These are phyloP conservation scores for Immersiporthe knoxdaviesiana DNA, from an alignment of 2,329 filamentous ascomycete species.

Conservation along the genomic window DNA sequence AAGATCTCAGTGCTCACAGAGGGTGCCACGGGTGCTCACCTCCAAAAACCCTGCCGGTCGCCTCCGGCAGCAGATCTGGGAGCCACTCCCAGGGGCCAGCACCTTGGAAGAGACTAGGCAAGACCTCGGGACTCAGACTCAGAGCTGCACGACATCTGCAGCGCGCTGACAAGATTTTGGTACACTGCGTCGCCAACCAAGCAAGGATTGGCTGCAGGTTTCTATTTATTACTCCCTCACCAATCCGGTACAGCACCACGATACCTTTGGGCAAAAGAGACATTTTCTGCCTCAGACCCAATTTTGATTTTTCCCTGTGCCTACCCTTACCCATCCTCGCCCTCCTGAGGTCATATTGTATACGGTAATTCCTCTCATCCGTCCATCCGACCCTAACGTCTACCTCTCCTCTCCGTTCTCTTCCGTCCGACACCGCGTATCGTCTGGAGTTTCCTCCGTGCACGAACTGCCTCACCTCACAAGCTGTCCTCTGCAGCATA, in stretches of 20 bases:
- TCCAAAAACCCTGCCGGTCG: constrained; percentile 7
- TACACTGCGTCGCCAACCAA: neutral
- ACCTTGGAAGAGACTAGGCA: neutral
- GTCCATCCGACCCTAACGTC: neutral
- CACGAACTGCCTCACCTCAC: constrained; percentile 11
- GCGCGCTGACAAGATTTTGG: constrained; percentile 5
- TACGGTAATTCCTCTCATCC: neutral
- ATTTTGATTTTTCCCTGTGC: constrained; percentile 5
- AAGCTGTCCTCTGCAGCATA: constrained; percentile 3
- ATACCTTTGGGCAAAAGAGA: constrained; percentile 12
- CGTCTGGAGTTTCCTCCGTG: neutral
- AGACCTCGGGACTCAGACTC: constrained; percentile 12
- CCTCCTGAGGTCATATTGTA: neutral
- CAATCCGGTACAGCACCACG: constrained; percentile 14
- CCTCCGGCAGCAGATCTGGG: constrained; percentile 13
- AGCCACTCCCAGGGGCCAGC: neutral
- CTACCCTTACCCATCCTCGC: neutral
- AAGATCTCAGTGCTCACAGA: too few relatives aligned
- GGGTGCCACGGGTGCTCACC: too few relatives aligned
- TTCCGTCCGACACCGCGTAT: neutral
- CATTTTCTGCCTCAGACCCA: constrained; percentile 21
- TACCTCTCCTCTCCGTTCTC: neutral
- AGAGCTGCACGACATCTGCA: constrained; percentile 12
- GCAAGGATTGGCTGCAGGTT: constrained; percentile 13
- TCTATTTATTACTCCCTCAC: constrained; percentile 14